Percentiles rank a stretch among this genome's conserved stretches.
Conservation (phyloP, 345 rosid genomes). For the Theobroma cacao region DNA sequence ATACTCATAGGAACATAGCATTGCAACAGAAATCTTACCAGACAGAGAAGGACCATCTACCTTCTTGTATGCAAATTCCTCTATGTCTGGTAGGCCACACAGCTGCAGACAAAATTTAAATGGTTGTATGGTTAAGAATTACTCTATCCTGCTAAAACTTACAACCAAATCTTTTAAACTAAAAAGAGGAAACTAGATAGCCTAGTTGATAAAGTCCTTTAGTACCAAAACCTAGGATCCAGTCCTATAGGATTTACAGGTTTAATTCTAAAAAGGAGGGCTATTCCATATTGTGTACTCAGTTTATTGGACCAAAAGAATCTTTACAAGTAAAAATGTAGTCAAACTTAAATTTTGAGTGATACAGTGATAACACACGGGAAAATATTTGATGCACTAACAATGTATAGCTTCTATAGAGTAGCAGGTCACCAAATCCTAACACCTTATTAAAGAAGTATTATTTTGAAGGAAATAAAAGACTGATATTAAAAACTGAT, state of each 20-base stretch:
- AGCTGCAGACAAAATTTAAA: conserved; percentile 30
- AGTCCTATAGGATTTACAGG: not conserved
- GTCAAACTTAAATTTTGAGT: not conserved
- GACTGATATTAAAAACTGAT: too few relatives aligned
- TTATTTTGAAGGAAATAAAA: too few relatives aligned
- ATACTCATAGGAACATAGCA: not conserved
- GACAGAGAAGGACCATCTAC: conserved; percentile 29
- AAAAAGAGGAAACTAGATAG: not conserved
- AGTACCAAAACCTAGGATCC: not conserved
- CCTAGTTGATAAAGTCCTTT: not conserved
- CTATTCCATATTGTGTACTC: not conserved
- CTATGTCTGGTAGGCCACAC: conserved; percentile 58
- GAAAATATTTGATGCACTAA: too few relatives aligned
- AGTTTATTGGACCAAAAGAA: not conserved
- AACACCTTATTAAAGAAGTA: too few relatives aligned
- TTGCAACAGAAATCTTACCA: conserved; percentile 30
- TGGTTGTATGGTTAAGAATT: not conserved
- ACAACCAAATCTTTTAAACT: not conserved
- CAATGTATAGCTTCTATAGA: too few relatives aligned
- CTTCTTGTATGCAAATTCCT: conserved; percentile 60
- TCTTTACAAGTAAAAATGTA: not conserved
- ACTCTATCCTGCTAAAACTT: not conserved
- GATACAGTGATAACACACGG: not conserved
- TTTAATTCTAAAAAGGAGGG: not conserved
- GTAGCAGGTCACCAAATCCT: too few relatives aligned